phyloP scores from a whole-genome alignment of 1,284 basidiomycete genomes.

The Cryptococcus amylolentus region DNA sequence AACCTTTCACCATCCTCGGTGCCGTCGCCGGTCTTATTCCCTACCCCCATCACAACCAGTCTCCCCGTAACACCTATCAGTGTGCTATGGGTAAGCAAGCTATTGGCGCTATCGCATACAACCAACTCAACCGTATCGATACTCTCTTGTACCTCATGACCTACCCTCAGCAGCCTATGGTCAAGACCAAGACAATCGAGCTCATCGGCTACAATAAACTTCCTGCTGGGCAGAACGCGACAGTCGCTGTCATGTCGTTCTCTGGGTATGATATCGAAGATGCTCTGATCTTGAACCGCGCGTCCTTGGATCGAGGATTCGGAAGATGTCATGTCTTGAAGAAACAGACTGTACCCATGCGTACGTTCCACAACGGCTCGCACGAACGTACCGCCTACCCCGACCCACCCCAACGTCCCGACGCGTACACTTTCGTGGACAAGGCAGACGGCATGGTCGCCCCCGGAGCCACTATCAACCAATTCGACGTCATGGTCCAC shows the following conservation, averaged over 20 bases:
- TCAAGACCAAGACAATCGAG: slow-evolving; percentile 98
- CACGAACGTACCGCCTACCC: slow-evolving; percentile 79
- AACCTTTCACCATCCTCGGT: slow-evolving; percentile 96
- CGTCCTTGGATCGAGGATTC: slow-evolving; percentile 93
- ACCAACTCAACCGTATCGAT: slow-evolving; percentile 96
- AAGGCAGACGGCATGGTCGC: slow-evolving; percentile 90
- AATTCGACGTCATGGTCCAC: slow-evolving; percentile 92
- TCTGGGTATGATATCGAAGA: slow-evolving; percentile 99
- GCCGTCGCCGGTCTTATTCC: slow-evolving; percentile 98
- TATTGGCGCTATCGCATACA: slow-evolving; percentile 98
- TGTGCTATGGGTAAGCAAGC: slow-evolving; percentile 99
- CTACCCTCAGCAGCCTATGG: slow-evolving; percentile 99
- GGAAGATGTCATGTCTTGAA: slow-evolving; percentile 96
- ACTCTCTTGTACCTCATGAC: slow-evolving; percentile 97
- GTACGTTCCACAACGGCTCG: slow-evolving; percentile 97
- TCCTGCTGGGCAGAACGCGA: slow-evolving; percentile 97
- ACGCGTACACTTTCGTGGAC: slow-evolving; percentile 83
- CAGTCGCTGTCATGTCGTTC: slow-evolving; percentile 98
- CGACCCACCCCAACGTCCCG: slow-evolving; percentile 69
- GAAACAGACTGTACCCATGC: slow-evolving; percentile 89
- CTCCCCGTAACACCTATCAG: slow-evolving; percentile 97
- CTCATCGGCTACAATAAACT: slow-evolving; percentile 93
- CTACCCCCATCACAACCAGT: slow-evolving; percentile 99
- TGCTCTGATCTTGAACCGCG: slow-evolving; percentile 92
- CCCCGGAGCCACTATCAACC: slow-evolving; percentile 89